Evolutionary conservation across 1,284 basidiomycete species (phyloP).

Genomic region (Xanthoconium separans): DNA sequence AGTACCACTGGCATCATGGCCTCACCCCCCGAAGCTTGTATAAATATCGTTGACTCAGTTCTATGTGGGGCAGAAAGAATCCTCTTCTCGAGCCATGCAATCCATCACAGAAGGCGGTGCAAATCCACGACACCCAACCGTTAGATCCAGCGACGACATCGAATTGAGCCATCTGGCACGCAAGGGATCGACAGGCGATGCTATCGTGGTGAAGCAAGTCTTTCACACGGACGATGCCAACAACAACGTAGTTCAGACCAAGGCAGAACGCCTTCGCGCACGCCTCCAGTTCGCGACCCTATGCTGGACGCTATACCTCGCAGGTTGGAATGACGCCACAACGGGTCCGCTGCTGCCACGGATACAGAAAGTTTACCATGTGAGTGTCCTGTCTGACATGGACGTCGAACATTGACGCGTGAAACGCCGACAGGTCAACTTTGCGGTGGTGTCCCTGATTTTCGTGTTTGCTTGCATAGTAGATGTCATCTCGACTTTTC

Average conservation of each 20-base stretch:
- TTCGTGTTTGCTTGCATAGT: conserved; percentile 34
- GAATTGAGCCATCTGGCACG: conserved; percentile 14
- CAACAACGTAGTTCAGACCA: conserved; percentile 10
- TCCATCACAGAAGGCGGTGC: conserved; percentile 3
- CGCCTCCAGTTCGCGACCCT: conserved; percentile 29
- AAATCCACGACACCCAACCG: conserved; percentile 9
- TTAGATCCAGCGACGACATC: conserved; percentile 8
- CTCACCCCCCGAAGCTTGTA: not conserved
- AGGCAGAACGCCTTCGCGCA: conserved; percentile 21
- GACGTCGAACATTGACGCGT: not conserved
- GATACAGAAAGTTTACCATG: conserved; percentile 32
- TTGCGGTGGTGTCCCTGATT: conserved; percentile 31
- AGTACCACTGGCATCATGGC: not conserved
- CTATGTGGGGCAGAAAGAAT: not conserved
- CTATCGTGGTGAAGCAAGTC: not conserved
- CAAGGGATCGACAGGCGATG: not conserved
- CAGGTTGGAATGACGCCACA: conserved; percentile 34
- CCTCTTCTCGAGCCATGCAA: conserved; percentile 11
- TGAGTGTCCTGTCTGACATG: conserved; percentile 4
- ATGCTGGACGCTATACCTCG: conserved; percentile 32
- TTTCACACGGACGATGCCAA: not conserved
- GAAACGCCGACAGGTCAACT: conserved; percentile 21
- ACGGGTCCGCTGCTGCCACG: conserved; percentile 34
- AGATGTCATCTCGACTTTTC: conserved; percentile 6
- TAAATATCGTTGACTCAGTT: conserved; percentile 7